A percentile compares a stretch with the other conserved stretches of the same genome.
These are phyloP conservation scores for Chamaecrista fasciculata DNA, from an alignment of 306 rosid genomes.

Conservation along the genomic window DNA sequence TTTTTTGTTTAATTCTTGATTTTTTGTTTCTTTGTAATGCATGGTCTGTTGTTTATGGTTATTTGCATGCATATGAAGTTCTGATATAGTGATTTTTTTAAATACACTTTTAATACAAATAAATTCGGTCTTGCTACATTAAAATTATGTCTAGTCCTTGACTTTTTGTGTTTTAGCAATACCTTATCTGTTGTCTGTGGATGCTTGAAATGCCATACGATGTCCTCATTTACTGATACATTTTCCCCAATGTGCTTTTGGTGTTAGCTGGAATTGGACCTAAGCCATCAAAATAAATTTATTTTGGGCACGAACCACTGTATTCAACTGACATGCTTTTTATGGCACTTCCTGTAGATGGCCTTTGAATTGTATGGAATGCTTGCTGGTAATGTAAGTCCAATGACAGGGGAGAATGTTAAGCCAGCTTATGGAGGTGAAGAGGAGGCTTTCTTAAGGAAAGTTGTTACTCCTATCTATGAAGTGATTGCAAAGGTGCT, in stretches of 20 bases:
- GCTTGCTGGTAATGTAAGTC: conserved; percentile 98
- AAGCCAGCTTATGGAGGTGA: conserved; percentile 99
- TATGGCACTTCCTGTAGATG: conserved; percentile 58
- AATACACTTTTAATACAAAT: background rate
- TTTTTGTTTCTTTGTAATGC: conserved; percentile 1
- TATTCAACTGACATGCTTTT: conserved; percentile 20
- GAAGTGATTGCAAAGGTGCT: conserved; percentile 85
- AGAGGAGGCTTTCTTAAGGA: conserved; percentile 80
- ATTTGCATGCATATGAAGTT: background rate
- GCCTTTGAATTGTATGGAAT: conserved; percentile 98
- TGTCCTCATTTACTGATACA: background rate
- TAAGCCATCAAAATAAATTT: background rate
- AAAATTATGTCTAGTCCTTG: background rate
- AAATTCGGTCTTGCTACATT: background rate
- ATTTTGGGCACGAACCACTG: background rate
- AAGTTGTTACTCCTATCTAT: conserved; percentile 96
- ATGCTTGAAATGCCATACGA: background rate
- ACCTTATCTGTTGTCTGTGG: background rate
- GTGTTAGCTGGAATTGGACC: background rate
- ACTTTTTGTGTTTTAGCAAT: background rate
- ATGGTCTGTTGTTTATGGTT: conserved; percentile 1
- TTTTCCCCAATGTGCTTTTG: conserved; percentile 1
- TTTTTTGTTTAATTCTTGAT: background rate
- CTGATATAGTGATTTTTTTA: background rate
- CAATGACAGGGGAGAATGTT: conserved; percentile 95